Evolutionary conservation across 345 rosid species (phyloP), one percentile per base, ranked within the genome.

Genomic region (Citrus cavaleriei): DNA sequence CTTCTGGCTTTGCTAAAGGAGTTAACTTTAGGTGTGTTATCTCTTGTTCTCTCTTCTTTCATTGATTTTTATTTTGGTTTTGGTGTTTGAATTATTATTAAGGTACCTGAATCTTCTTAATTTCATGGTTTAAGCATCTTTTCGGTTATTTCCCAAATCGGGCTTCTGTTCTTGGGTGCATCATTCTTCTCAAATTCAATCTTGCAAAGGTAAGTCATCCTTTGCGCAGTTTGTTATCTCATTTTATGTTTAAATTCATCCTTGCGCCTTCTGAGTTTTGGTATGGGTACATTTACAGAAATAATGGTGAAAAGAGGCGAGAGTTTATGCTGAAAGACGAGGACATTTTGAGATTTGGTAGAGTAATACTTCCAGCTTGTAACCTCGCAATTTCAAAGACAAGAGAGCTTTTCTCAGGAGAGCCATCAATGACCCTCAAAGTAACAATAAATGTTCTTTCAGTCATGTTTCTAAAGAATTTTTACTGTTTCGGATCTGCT

Each of bases 391-490:
- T 93, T 81, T 90, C 86, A 38, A 90, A 85, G 86, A 86, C 78
- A 8, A 86, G 85, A 61, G 85, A 88, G 83, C 89, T 96, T 64
- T 96, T 96, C 91, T 96, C 99, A 6, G 99, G 98, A 42, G 99
- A 96, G 80, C 98, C 98, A 71, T 88, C 91, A 40, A 93, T 82
- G 93, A 96, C 99, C 79, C 95, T 96, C 72, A 92, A 91, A 84
- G 99, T 96, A 88, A 79, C 55, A 54, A 40, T 21, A 64, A 49
- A 49, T 34, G 32, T 38, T 55, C 54, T 68, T 40, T 32, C 51
- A 16, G 38, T 58, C 30, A 7, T 25, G 35, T 38, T 40, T 24
- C 49, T 3, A 14, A 49, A 12, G 27, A 35, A 51, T 12, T 64
- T 12, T 46, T 6, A 54, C 30, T 27, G 62, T 62, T 68, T 60